Percentiles rank a stretch among this genome's conserved stretches.
phyloP scores from a whole-genome alignment of 75 land plant genomes.

The Pinus tabuliformis region DNA sequence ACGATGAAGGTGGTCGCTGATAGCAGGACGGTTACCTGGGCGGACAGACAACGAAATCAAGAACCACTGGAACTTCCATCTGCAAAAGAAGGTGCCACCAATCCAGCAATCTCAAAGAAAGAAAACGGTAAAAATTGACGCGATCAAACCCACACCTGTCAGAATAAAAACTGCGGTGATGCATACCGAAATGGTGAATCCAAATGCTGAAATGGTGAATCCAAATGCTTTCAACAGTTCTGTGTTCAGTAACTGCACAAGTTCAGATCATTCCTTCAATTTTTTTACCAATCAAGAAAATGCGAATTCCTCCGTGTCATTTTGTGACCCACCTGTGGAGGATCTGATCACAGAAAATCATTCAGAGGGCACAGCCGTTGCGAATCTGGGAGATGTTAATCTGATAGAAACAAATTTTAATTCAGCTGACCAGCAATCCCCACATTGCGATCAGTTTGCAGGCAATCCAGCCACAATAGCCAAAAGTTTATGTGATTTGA shows the following conservation, averaged over 20 bases:
- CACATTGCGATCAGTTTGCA: not conserved
- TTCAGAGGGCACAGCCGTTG: not conserved
- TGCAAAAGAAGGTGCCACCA: not conserved
- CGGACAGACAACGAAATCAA: slow-evolving; percentile 10
- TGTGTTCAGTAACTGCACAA: no score
- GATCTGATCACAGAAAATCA: not conserved
- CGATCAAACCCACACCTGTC: not conserved
- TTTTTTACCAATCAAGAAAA: not conserved
- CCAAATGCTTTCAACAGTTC: not conserved
- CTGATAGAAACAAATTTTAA: not conserved
- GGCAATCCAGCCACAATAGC: not conserved
- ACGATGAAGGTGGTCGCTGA: slow-evolving; percentile 1
- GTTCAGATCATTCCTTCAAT: not conserved
- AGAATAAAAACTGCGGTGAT: not conserved
- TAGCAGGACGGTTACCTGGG: not conserved
- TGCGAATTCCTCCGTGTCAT: not conserved
- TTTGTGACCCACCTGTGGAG: no score
- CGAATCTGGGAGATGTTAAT: not conserved
- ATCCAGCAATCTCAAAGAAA: not conserved
- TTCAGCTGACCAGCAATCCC: not conserved
- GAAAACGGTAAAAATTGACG: not conserved
- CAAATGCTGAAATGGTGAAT: not conserved
- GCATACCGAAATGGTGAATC: no score
- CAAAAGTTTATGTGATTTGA: not conserved
- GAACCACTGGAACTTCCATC: not conserved